These are phyloP conservation scores for Suillus americanus DNA, from an alignment of 768 basidiomycete genomes.

Conservation along the genomic window DNA sequence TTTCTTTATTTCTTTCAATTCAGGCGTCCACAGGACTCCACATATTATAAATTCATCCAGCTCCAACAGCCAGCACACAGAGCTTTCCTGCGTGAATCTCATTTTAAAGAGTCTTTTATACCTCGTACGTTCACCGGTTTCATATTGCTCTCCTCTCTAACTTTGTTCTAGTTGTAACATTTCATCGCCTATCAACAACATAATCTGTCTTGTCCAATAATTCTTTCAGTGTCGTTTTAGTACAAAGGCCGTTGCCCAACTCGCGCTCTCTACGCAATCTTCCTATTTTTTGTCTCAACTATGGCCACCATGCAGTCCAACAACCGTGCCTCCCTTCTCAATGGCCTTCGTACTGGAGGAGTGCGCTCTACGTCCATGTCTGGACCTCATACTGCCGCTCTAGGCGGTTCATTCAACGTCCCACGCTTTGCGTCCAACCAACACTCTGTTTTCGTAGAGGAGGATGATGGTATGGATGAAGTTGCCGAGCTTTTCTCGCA, in stretches of 20 bases:
- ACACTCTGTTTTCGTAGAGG: slow-evolving; percentile 44
- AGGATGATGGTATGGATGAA: slow-evolving; percentile 55
- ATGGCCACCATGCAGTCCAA: slow-evolving; percentile 50
- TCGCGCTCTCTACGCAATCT: slow-evolving; percentile 14
- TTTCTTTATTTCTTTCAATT: slow-evolving; percentile 17
- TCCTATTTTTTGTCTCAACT: slow-evolving; percentile 14
- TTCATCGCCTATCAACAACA: slow-evolving; percentile 14
- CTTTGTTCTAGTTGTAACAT: slow-evolving; percentile 16
- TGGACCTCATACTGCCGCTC: slow-evolving; percentile 70
- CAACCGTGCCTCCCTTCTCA: slow-evolving; percentile 80
- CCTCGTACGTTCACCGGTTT: background rate
- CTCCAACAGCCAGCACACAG: slow-evolving; percentile 9
- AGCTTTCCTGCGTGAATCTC: slow-evolving; percentile 4
- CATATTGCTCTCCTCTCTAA: background rate
- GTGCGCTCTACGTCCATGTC: slow-evolving; percentile 69
- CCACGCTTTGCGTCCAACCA: slow-evolving; percentile 49
- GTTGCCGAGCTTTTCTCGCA: slow-evolving; percentile 55
- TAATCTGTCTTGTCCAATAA: slow-evolving; percentile 33
- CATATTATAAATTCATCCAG: slow-evolving; percentile 21
- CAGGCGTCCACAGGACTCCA: slow-evolving; percentile 7
- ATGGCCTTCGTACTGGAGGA: slow-evolving; percentile 87
- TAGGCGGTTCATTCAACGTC: slow-evolving; percentile 60
- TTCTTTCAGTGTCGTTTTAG: slow-evolving; percentile 20
- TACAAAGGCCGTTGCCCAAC: slow-evolving; percentile 6
- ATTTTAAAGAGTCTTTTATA: slow-evolving; percentile 15